phyloP scores from a whole-genome alignment of 805 yeast species.

The Peterozyma xylosa region DNA sequence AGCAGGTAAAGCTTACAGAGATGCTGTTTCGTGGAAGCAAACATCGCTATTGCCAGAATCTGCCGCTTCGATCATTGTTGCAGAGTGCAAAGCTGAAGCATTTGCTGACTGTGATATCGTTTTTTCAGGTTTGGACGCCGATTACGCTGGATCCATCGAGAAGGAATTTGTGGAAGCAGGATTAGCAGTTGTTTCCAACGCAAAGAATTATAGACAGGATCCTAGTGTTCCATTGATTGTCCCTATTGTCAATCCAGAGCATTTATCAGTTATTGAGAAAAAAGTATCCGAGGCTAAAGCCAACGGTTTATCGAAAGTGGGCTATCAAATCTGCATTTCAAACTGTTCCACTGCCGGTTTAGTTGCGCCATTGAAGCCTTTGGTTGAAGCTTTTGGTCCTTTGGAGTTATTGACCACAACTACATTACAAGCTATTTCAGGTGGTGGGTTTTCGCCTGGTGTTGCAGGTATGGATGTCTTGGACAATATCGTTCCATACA shows the following conservation, averaged over 20 bases:
- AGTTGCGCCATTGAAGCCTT: constrained; percentile 94
- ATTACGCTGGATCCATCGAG: constrained; percentile 89
- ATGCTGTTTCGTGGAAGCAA: constrained; percentile 94
- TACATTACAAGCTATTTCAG: constrained; percentile 95
- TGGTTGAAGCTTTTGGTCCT: constrained; percentile 86
- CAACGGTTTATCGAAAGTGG: constrained; percentile 51
- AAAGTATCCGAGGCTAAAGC: constrained; percentile 46
- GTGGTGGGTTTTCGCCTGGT: constrained; percentile 98
- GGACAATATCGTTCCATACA: constrained; percentile 92
- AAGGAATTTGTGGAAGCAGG: constrained; percentile 77
- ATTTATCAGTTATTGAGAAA: constrained; percentile 63
- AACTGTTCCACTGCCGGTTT: constrained; percentile 98
- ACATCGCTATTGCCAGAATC: constrained; percentile 69
- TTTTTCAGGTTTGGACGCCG: constrained; percentile 91
- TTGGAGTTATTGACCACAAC: constrained; percentile 80
- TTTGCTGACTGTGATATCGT: constrained; percentile 91
- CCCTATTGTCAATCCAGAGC: constrained; percentile 92
- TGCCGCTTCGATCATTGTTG: constrained; percentile 57
- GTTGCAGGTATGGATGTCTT: constrained; percentile 91
- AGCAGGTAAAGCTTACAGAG: constrained; percentile 80
- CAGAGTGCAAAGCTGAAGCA: constrained; percentile 67
- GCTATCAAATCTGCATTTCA: constrained; percentile 89
- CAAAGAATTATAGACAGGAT: constrained; percentile 90
- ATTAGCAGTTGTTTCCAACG: constrained; percentile 82
- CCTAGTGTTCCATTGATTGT: constrained; percentile 86